Evolutionary conservation across 345 rosid genomes (phyloP), one percentile per base, ranked within the genome.

Genomic region (Streptanthus diversifolius): DNA sequence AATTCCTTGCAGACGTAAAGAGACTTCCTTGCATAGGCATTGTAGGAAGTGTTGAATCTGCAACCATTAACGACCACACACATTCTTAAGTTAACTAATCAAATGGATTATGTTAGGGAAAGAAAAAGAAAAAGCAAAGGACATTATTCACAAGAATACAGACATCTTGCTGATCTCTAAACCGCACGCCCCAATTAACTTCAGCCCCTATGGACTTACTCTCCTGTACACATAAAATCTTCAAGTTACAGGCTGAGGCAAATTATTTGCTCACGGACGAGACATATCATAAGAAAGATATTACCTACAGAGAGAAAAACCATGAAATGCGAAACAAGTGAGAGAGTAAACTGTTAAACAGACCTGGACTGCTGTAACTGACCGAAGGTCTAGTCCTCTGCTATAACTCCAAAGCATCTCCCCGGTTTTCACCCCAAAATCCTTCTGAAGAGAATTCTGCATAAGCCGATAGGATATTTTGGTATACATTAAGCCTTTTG

Each of bases 151-250:
- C n/a, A 52, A 78, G 63, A 74, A 70, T 66, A 83, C 93, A 57
- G 3, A 92, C 98, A 80, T 93, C 88, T 75, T 89, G 85, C 71
- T 74, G 82, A 80, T 86, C 84, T 79, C 74, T 89, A 71, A 91
- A 93, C 79, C 97, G 82, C 67, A 93, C 95, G 29, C 98, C 98
- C 98, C 96, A 93, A 60, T 91, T 93, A 57, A 91, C 97, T 80
- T 93, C 97, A 66, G 97, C 98, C 10, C 96, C 97, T 74, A 93
- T 76, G 61, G 96, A 89, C 85, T 93, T 93, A 76, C 85, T 84
- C 82, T 89, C 97, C 97, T 92, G 85, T 77, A 83, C 52, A 81
- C 61, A 66, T 54, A 64, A 67, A 79, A 66, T 54, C 65, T 25
- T 37, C 44, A 36, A 29, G 47, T 70, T 47, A 63, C 19, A 63